Evolutionary conservation across 768 basidiomycete species (phyloP).

Genomic region (Clitopilus hobsonii): DNA sequence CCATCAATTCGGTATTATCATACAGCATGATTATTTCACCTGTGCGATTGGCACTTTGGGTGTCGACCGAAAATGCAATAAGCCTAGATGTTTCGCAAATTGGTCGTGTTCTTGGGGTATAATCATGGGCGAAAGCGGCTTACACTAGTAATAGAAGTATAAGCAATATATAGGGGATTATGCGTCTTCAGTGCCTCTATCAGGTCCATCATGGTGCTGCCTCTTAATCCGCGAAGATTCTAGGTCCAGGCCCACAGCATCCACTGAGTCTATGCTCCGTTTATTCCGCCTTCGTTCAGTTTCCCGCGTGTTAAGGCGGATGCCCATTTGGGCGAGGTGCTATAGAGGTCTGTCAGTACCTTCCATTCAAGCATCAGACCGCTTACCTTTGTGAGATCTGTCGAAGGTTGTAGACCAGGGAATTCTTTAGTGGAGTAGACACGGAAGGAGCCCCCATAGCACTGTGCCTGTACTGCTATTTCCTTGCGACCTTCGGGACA

Average conservation of each 20-base stretch:
- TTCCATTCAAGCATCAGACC: not conserved
- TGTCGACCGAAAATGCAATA: no score
- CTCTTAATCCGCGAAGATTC: not conserved
- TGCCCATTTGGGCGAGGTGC: constrained; percentile 53
- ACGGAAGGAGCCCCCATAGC: constrained; percentile 57
- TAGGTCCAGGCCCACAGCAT: not conserved
- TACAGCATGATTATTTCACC: no score
- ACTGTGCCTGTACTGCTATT: constrained; percentile 54
- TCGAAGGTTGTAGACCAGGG: constrained; percentile 62
- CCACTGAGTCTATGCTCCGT: constrained; percentile 7
- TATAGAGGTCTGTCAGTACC: constrained; percentile 12
- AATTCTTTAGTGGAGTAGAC: constrained; percentile 73
- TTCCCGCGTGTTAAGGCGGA: constrained; percentile 56
- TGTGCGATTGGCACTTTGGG: no score
- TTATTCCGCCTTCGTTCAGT: constrained; percentile 47
- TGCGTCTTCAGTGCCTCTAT: not conserved
- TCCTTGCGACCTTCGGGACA: constrained; percentile 24
- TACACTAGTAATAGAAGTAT: no score
- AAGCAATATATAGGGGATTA: no score
- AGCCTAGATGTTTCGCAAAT: no score
- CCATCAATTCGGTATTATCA: no score
- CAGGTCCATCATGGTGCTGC: not conserved
- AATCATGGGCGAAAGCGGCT: no score
- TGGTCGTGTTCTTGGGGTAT: no score
- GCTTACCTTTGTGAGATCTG: constrained; percentile 60